phyloP scores from a whole-genome alignment of 768 basidiomycete species.

The Auriscalpium microsporum region DNA sequence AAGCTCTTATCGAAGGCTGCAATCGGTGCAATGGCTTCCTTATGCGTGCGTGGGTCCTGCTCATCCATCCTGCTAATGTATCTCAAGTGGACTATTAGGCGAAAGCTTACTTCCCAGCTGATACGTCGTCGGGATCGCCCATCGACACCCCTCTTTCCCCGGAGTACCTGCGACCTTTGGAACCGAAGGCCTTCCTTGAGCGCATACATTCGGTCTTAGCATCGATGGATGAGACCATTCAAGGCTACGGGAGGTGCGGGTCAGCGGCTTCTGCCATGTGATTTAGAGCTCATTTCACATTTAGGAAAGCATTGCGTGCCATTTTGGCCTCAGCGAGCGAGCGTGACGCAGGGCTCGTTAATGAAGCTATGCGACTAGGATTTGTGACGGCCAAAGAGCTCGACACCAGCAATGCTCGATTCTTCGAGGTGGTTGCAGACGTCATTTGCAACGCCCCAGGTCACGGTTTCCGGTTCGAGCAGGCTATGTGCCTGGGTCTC shows the following conservation, averaged over 20 bases:
- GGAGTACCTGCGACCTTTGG: constrained; percentile 48
- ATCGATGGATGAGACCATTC: constrained; percentile 42
- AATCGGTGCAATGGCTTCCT: constrained; percentile 77
- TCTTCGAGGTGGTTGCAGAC: constrained; percentile 76
- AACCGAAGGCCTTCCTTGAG: constrained; percentile 46
- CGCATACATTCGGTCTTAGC: constrained; percentile 63
- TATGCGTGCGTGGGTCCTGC: constrained; percentile 57
- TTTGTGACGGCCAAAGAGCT: constrained; percentile 50
- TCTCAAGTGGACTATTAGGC: constrained; percentile 35
- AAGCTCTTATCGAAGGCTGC: constrained; percentile 70
- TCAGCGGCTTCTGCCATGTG: neutral
- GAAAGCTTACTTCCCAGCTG: constrained; percentile 68
- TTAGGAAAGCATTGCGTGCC: constrained; percentile 68
- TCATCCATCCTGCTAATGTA: neutral
- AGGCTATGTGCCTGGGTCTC: constrained; percentile 68
- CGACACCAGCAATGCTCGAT: constrained; percentile 49
- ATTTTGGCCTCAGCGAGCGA: constrained; percentile 47
- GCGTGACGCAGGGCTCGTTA: constrained; percentile 46
- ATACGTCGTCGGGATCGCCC: constrained; percentile 51
- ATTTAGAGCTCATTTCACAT: constrained; percentile 7
- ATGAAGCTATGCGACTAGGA: constrained; percentile 60
- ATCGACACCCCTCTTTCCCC: constrained; percentile 40
- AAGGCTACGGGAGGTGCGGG: constrained; percentile 58
- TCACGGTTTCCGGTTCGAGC: constrained; percentile 64
- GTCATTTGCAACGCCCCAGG: constrained; percentile 45